Conservation (phyloP, 129 eudicot species). For the Rutidosis leptorrhynchoides region DNA sequence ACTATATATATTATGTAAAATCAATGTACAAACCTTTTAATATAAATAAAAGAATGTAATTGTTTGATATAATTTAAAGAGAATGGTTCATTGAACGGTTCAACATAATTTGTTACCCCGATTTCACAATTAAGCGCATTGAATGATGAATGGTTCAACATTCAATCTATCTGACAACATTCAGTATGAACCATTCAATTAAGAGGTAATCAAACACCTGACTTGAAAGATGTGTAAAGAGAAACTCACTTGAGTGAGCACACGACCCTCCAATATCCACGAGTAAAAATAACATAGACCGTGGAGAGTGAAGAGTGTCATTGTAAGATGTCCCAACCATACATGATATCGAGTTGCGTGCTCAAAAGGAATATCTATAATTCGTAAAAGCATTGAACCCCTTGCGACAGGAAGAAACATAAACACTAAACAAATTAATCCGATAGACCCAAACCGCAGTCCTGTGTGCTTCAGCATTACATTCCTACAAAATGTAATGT, state of each 20-base stretch:
- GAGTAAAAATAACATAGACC: constrained; percentile 52
- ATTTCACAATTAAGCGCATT: too few species aligned
- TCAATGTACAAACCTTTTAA: too few species aligned
- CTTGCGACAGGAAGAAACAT: constrained; percentile 80
- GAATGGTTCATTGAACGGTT: too few species aligned
- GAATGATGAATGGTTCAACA: too few species aligned
- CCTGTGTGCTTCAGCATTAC: constrained; percentile 66
- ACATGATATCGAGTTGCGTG: constrained; percentile 81
- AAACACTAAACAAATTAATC: constrained; percentile 66
- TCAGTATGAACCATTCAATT: too few species aligned
- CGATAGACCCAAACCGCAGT: constrained; percentile 61
- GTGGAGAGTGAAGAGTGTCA: constrained; percentile 75
- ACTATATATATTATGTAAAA: too few species aligned
- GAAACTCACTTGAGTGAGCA: constrained; percentile 49
- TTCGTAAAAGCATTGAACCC: constrained; percentile 73
- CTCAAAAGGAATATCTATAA: constrained; percentile 77
- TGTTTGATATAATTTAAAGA: too few species aligned
- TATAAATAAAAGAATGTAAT: too few species aligned
- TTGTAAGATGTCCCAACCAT: constrained; percentile 92
- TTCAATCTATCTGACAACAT: too few species aligned
- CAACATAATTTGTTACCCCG: too few species aligned
- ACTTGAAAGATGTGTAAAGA: too few species aligned
- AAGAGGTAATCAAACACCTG: too few species aligned
- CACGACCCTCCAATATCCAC: constrained; percentile 60
- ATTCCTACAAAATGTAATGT: constrained; percentile 38